These are phyloP conservation scores for Pythium phragmitis DNA, from an alignment of 352 stramenopile genomes.

Conservation along the genomic window DNA sequence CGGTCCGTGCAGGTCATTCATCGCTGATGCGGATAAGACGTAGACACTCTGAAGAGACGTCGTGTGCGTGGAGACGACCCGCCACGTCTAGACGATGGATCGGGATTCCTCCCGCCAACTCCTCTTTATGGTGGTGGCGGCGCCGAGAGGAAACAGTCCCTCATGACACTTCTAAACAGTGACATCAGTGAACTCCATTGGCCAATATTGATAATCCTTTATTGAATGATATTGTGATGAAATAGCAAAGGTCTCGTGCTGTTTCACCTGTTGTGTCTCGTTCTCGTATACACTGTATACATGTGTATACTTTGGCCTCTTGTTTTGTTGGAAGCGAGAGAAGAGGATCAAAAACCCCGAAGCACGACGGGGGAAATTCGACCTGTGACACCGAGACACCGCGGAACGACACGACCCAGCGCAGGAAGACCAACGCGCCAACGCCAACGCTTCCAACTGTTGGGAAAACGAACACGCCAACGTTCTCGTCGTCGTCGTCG, in stretches of 20 bases:
- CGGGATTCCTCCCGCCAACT: conserved; percentile 1
- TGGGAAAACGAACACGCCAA: background rate
- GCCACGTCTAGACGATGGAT: background rate
- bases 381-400: background rate
- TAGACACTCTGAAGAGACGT: background rate
- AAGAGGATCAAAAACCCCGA: background rate
- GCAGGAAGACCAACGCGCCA: conserved; percentile 1
- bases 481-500: background rate
- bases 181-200: conserved; percentile 5
- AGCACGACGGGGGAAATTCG: background rate
- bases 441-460: conserved; percentile 6
- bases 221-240: background rate
- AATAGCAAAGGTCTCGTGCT: background rate
- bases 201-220: conserved; percentile 5
- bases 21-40: background rate
- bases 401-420: background rate
- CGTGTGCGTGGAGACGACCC: background rate
- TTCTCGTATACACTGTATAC: conserved; percentile 23
- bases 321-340: conserved; percentile 26
- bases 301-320: conserved; percentile 9
- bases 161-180: conserved; percentile 1
- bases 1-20: conserved; percentile 6
- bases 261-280: conserved; percentile 20
- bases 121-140: background rate
- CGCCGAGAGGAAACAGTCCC: background rate